phyloP scores from a whole-genome alignment of 169 alveolate genomes.

The Plasmodium chabaudi region DNA sequence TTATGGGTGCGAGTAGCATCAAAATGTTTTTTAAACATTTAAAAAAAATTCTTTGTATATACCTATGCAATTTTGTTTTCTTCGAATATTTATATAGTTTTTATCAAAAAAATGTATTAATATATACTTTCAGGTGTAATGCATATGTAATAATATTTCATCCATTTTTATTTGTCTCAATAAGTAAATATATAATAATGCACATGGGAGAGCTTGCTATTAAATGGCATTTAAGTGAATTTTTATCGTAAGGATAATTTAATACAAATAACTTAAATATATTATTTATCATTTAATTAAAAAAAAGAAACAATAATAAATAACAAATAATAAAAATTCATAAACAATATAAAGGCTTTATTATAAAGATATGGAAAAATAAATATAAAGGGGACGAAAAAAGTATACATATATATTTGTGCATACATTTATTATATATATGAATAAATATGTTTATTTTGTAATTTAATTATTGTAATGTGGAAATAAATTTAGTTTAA shows the following conservation, averaged over 20 bases:
- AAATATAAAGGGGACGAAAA: constrained; percentile 7
- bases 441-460: not conserved
- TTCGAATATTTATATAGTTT: too few species aligned
- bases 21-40: too few species aligned
- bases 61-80: too few species aligned
- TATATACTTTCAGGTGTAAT: too few species aligned
- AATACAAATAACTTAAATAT: constrained; percentile 10
- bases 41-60: too few species aligned
- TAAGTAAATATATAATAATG: constrained; percentile 9
- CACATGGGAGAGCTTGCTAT: constrained; percentile 24
- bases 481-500: too few species aligned
- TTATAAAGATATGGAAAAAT: not conserved
- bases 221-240: constrained; percentile 1
- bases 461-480: too few species aligned
- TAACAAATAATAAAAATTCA: not conserved
- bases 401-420: not conserved
- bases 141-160: constrained; percentile 6
- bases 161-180: constrained; percentile 31
- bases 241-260: constrained; percentile 5
- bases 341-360: constrained; percentile 8
- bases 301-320: constrained; percentile 13
- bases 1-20: too few species aligned
- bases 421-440: not conserved
- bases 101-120: too few species aligned
- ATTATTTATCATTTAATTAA: constrained; percentile 1